phyloP scores from a whole-genome alignment of 495 filamentous ascomycete genomes.

The Jackrogersella minutella region DNA sequence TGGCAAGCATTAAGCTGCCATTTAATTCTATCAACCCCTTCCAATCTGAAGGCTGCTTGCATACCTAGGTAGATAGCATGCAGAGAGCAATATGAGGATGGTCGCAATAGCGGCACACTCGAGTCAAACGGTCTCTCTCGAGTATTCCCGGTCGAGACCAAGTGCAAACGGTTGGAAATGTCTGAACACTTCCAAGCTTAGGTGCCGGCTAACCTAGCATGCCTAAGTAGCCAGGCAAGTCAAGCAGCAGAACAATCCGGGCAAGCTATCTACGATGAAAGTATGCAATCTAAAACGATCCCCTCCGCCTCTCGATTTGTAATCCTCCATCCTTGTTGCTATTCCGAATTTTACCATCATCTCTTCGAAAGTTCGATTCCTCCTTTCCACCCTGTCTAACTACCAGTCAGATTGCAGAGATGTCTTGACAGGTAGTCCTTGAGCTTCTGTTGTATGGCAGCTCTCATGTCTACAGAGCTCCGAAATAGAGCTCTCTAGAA shows the following conservation, averaged over 20 bases:
- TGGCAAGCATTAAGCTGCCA: not conserved
- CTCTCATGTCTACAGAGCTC: not conserved
- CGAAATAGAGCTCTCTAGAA: conserved; percentile 6
- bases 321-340: not conserved
- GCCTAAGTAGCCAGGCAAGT: conserved; percentile 21
- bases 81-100: not conserved
- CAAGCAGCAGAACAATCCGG: conserved; percentile 29
- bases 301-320: not conserved
- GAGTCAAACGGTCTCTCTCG: conserved; percentile 18
- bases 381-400: not conserved
- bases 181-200: conserved; percentile 32
- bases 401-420: not conserved
- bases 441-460: not conserved
- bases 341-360: conserved; percentile 8
- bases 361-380: not conserved
- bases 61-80: not conserved
- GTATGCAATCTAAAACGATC: conserved; percentile 31
- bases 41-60: conserved; percentile 4
- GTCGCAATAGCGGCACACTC: conserved; percentile 17
- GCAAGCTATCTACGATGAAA: conserved; percentile 39
- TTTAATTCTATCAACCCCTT: conserved; percentile 2
- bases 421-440: not conserved
- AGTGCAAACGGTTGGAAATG: conserved; percentile 24
- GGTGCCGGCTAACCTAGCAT: conserved; percentile 18
- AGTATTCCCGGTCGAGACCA: conserved; percentile 27